Percentiles rank a stretch among this genome's conserved stretches.
phyloP scores from a whole-genome alignment of 177 flowering plant genomes.

The Vitis hybrid region DNA sequence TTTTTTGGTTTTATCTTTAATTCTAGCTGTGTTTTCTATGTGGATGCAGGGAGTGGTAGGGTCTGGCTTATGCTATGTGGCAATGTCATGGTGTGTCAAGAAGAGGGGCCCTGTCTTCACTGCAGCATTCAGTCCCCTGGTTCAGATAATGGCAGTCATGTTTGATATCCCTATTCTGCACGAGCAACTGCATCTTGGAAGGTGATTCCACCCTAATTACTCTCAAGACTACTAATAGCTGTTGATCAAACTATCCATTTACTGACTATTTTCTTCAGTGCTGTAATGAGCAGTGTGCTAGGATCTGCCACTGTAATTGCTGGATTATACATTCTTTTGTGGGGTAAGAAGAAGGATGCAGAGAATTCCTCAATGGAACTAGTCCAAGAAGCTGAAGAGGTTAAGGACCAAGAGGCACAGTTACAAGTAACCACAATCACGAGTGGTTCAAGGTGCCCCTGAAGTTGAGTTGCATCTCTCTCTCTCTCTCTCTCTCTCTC shows the following conservation, averaged over 20 bases:
- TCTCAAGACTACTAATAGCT: neutral
- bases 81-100: conserved; percentile 84
- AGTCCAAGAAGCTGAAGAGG: conserved; percentile 25
- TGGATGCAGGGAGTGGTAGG: conserved; percentile 69
- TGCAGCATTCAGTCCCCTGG: conserved; percentile 79
- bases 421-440: conserved; percentile 20
- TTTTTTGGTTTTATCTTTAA: too few relatives aligned
- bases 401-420: conserved; percentile 33
- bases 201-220: conserved; percentile 30
- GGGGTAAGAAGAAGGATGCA: conserved; percentile 72
- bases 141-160: conserved; percentile 65
- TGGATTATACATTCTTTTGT: conserved; percentile 69
- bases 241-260: neutral
- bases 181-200: conserved; percentile 65
- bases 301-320: conserved; percentile 57
- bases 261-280: conserved; percentile 4
- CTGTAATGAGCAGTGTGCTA: conserved; percentile 42
- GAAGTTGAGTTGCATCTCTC: neutral
- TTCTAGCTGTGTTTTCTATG: too few relatives aligned
- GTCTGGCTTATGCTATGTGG: conserved; percentile 70
- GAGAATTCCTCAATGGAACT: conserved; percentile 17
- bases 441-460: conserved; percentile 17
- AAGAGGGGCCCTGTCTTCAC: conserved; percentile 82
- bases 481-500: neutral
- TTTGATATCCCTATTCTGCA: conserved; percentile 56